Evolutionary conservation across 169 alveolate species (phyloP), one percentile per base, ranked within the genome.

Genomic region (Babesia gibsoni): DNA sequence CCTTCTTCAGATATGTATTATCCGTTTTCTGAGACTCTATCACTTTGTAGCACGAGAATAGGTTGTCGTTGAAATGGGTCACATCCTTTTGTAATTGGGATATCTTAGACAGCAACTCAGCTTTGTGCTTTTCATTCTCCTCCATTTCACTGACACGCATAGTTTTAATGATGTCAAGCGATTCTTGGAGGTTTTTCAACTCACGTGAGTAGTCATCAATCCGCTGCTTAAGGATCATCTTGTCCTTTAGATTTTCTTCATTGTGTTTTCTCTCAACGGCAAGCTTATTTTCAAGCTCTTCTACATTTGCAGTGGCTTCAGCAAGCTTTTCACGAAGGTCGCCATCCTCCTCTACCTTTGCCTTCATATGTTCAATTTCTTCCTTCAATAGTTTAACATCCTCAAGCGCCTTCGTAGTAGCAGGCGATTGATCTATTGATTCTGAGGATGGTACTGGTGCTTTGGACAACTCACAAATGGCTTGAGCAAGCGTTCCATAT

Each of bases 211-310:
- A 42, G 6, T 52, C 37, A 27, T 46, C 67, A 18, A 79, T 33
- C 4, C 65, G 36, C 50, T 79, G 73, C 53, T 79, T 82, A 0
- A 79, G 73, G 43, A 46, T 39, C 39, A 69, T 64, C 25, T 79
- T 79, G 43, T 67, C 82, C 72, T 68, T 79, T 9, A 67, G 16
- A 22, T 36, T 33, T 25, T 68, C 82, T 14, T 79, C 83, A 52
- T 68, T 68, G 48, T 79, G 83, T 33, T 79, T 67, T 5, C 83
- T 64, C 36, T 79, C 88, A 22, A 79, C 54, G 2, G 74, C 67
- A 14, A 66, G 53, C 18, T 50, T 7, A 10, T 48, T 52, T 50
- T 48, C 77, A 32, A 66, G 52, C 36, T 48, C 65, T 1, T 52
- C 67, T 3, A 66, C 65, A 16, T 20, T 66, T 8, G 36, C 37